Percentiles rank a stretch among this genome's conserved stretches.
Conservation (phyloP, 225 moss, liverwort and hornwort species). For the Marchantia paleacea region DNA sequence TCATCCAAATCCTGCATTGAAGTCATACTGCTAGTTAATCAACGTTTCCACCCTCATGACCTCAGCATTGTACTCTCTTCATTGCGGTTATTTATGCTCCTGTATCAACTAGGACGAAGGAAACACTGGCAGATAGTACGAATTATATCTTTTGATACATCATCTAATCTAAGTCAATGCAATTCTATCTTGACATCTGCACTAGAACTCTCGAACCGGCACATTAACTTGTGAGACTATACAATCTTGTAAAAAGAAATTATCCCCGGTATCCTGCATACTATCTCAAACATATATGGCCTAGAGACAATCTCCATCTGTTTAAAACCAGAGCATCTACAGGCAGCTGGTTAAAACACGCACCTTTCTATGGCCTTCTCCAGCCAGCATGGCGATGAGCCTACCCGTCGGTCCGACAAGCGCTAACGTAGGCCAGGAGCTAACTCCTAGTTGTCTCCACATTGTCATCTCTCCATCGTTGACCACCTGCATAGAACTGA, state of each 20-base stretch:
- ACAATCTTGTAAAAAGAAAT: not conserved
- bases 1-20: constrained; percentile 78
- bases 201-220: no score
- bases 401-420: constrained; percentile 80
- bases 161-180: no score
- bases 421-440: constrained; percentile 90
- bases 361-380: constrained; percentile 94
- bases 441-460: constrained; percentile 95
- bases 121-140: not conserved
- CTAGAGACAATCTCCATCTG: not conserved
- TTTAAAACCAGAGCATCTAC: not conserved
- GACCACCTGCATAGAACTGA: constrained; percentile 55
- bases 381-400: constrained; percentile 78
- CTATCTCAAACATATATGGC: not conserved
- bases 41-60: not conserved
- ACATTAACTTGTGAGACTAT: not conserved
- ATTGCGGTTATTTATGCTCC: not conserved
- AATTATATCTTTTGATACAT: no score
- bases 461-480: constrained; percentile 96
- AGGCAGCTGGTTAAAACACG: no score
- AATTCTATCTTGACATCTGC: no score
- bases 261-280: not conserved
- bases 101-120: not conserved
- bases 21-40: not conserved
- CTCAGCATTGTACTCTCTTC: not conserved